Evolutionary conservation across 164 flowering plant genomes (phyloP).

Genomic region (Protea cynaroides): DNA sequence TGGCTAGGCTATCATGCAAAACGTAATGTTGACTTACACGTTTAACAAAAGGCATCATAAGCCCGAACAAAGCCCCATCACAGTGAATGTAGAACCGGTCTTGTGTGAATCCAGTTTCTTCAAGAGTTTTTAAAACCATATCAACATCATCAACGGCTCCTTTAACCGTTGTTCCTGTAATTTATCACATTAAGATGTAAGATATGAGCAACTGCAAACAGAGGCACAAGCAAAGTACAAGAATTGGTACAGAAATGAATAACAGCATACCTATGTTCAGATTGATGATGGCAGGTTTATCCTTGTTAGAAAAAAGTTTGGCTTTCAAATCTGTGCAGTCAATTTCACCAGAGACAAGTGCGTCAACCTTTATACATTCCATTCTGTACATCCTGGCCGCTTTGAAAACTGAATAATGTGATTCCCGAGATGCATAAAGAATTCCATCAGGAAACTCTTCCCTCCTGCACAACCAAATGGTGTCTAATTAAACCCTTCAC

Average conservation of each 20-base stretch:
- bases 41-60: slow-evolving; percentile 98
- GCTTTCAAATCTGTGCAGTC: slow-evolving; percentile 70
- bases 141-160: slow-evolving; percentile 99
- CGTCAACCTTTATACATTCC: slow-evolving; percentile 72
- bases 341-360: slow-evolving; percentile 77
- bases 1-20: not conserved
- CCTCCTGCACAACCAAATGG: slow-evolving; percentile 48
- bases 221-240: not conserved
- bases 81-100: slow-evolving; percentile 91
- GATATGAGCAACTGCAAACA: not conserved
- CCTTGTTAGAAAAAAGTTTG: slow-evolving; percentile 62
- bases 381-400: slow-evolving; percentile 96
- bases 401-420: slow-evolving; percentile 91
- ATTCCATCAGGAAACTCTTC: slow-evolving; percentile 92
- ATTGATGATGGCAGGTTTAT: slow-evolving; percentile 85
- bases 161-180: slow-evolving; percentile 91
- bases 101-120: slow-evolving; percentile 67
- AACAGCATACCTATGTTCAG: slow-evolving; percentile 72
- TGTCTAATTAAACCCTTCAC: not conserved
- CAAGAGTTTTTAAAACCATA: slow-evolving; percentile 78
- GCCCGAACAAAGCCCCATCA: slow-evolving; percentile 94
- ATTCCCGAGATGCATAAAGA: slow-evolving; percentile 74
- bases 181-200: not conserved
- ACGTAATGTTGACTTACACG: slow-evolving; percentile 34
- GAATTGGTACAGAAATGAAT: not conserved